Base-by-base conservation (phyloP, 2,329 filamentous ascomycete genomes). In the Stemphylium lycopersici region DNA sequence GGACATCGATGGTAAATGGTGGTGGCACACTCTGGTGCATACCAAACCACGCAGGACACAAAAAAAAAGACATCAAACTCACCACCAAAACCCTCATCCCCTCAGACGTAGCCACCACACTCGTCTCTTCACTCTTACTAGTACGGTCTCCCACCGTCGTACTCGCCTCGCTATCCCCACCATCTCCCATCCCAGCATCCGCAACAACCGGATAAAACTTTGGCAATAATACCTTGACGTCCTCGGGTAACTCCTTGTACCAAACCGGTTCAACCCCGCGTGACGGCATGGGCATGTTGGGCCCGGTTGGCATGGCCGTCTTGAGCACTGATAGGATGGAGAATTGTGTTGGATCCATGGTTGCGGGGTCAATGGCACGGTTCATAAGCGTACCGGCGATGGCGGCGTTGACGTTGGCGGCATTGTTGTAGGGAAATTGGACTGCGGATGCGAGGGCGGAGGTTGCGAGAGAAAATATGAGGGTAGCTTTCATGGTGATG, bases 311-410 rank as follows among this genome's bases (percentile, higher is more conserved):
- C 24, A 65, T 56, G 26, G 56, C 62, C 8, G 60, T 62, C 20
- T 53, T 50, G 34, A 65, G 52, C 18, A 63, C 54, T n/a, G 49
- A 54, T 18, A 65, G 56, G 8, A 63, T 42, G 15, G 58, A 61
- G 52, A 59, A 47, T 7, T 47, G 54, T 15, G 52, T 48, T 13
- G 60, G 58, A 32, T 61, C 47, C 55, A 64, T 59, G 39, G 53
- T 59, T 32, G 44, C 46, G 4, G 58, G 53, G 24, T 65, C 52
- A 6, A 61, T 48, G 5, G 22, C 54, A 37, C 61, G 61, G 11
- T 45, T 39, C n/a, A 34, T 12, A 18, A 50, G 52, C 24, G 24
- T 16, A 26, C 6, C 24, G 6, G 32, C 37, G 36, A 10, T 22
- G 26, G 2, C 34, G 40, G 48, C 22, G 15, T 52, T n/a, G n/a